These are phyloP conservation scores for Pisolithus tinctorius DNA, from an alignment of 768 basidiomycete species.

Conservation along the genomic window DNA sequence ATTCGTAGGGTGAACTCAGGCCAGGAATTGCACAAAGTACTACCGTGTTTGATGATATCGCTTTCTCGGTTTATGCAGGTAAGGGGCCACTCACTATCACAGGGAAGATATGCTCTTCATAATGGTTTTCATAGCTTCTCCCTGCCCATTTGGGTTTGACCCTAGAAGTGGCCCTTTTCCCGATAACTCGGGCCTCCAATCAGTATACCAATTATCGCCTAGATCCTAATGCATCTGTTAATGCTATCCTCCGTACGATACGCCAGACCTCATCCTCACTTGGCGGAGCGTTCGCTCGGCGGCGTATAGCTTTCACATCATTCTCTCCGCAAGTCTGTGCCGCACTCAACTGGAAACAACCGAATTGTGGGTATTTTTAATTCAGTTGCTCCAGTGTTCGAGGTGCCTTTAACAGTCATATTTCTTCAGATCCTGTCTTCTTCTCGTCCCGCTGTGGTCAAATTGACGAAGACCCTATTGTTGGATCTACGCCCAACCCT, in stretches of 20 bases:
- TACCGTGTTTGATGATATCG: constrained; percentile 57
- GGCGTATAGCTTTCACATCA: constrained; percentile 87
- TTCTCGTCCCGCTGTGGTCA: constrained; percentile 86
- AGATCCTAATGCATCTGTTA: constrained; percentile 77
- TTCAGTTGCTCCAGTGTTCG: constrained; percentile 16
- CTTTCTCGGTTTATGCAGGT: constrained; percentile 75
- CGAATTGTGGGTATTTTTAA: constrained; percentile 67
- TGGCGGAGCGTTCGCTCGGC: constrained; percentile 47
- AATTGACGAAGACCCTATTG: constrained; percentile 29
- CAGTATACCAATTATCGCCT: constrained; percentile 43
- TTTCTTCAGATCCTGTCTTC: constrained; percentile 81
- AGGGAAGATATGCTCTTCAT: constrained; percentile 4
- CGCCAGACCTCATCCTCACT: constrained; percentile 56
- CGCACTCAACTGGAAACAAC: constrained; percentile 97
- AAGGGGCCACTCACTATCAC: constrained; percentile 17
- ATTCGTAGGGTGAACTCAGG: constrained; percentile 25
- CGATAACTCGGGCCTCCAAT: constrained; percentile 41
- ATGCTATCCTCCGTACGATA: constrained; percentile 78
- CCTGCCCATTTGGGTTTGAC: constrained; percentile 65
- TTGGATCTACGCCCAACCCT: constrained; percentile 32
- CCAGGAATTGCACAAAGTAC: constrained; percentile 40
- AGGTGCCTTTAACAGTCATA: constrained; percentile 10
- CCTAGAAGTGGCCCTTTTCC: constrained; percentile 72
- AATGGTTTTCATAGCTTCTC: constrained; percentile 38
- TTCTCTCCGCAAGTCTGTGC: constrained; percentile 88